Conservation (phyloP, 1,284 basidiomycete species). For the Moesziomyces globuligerus region DNA sequence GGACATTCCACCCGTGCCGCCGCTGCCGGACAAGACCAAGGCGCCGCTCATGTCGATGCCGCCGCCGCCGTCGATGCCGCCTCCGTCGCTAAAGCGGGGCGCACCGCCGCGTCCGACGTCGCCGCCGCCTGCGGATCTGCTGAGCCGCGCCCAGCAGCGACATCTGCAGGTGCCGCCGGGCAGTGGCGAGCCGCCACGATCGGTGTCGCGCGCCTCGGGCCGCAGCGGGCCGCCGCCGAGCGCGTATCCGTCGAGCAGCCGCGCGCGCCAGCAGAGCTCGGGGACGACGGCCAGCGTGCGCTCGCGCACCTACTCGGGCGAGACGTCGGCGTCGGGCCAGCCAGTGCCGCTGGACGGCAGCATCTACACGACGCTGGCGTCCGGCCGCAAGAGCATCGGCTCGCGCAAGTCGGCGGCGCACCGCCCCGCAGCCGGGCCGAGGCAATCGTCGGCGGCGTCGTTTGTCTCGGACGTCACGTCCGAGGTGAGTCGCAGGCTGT, state of each 20-base stretch:
- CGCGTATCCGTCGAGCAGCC: constrained; percentile 18
- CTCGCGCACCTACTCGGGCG: constrained; percentile 46
- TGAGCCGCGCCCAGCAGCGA: constrained; percentile 42
- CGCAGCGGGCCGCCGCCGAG: constrained; percentile 39
- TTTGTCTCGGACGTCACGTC: constrained; percentile 62
- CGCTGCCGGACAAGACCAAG: constrained; percentile 54
- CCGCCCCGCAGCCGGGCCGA: constrained; percentile 32
- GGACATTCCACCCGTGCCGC: constrained; percentile 40
- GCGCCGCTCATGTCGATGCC: constrained; percentile 57
- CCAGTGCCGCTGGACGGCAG: constrained; percentile 34
- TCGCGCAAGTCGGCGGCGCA: constrained; percentile 31
- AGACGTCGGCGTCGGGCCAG: constrained; percentile 15
- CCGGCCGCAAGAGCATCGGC: constrained; percentile 44
- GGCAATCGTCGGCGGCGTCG: constrained; percentile 52
- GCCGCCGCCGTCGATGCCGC: constrained; percentile 57
- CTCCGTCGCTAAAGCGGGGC: constrained; percentile 42
- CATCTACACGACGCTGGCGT: constrained; percentile 39
- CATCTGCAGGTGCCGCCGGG: constrained; percentile 40
- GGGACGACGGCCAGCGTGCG: constrained; percentile 40
- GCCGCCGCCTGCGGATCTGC: constrained; percentile 52
- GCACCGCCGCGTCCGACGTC: constrained; percentile 51
- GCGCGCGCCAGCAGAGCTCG: constrained; percentile 38
- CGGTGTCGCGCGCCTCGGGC: constrained; percentile 42
- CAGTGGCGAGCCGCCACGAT: constrained; percentile 32
- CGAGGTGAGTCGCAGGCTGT: constrained; percentile 51